These are phyloP conservation scores for Geotrichum histeridarum DNA, from an alignment of 1,139 yeast genomes.

Conservation along the genomic window DNA sequence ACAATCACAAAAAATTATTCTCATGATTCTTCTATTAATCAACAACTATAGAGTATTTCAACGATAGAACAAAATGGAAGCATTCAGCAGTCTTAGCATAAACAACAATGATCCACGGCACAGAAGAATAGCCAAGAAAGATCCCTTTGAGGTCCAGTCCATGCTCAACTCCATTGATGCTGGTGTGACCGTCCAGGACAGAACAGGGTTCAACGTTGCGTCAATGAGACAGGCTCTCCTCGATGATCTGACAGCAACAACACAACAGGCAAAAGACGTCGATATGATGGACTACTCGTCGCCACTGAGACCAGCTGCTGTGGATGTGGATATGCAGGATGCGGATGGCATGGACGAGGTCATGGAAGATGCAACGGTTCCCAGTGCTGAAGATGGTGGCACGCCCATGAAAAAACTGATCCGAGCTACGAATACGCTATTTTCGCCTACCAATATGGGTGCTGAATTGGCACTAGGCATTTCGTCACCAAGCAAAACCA, in stretches of 20 bases:
- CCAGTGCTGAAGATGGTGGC: background rate
- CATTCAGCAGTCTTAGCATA: constrained; percentile 3
- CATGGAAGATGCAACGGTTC: constrained; percentile 5
- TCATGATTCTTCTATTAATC: too few species aligned
- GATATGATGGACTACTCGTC: constrained; percentile 9
- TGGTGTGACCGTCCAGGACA: background rate
- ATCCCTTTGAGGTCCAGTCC: constrained; percentile 14
- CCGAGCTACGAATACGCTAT: constrained; percentile 9
- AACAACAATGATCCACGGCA: background rate
- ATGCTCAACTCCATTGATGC: constrained; percentile 11
- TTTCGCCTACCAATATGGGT: constrained; percentile 19
- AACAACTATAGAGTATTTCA: background rate
- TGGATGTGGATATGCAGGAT: background rate
- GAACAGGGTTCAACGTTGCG: constrained; percentile 4
- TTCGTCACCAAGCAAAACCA: background rate
- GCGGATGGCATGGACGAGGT: background rate
- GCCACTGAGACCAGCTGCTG: background rate
- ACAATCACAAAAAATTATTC: background rate
- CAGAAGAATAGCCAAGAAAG: background rate
- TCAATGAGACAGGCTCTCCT: constrained; percentile 6
- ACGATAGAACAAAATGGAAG: background rate
- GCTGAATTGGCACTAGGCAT: constrained; percentile 17
- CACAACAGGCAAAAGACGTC: constrained; percentile 1
- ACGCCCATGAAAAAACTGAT: background rate
- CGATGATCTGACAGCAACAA: background rate